Evolutionary conservation across 805 yeast genomes (phyloP).

Genomic region (Priceomyces medius): DNA sequence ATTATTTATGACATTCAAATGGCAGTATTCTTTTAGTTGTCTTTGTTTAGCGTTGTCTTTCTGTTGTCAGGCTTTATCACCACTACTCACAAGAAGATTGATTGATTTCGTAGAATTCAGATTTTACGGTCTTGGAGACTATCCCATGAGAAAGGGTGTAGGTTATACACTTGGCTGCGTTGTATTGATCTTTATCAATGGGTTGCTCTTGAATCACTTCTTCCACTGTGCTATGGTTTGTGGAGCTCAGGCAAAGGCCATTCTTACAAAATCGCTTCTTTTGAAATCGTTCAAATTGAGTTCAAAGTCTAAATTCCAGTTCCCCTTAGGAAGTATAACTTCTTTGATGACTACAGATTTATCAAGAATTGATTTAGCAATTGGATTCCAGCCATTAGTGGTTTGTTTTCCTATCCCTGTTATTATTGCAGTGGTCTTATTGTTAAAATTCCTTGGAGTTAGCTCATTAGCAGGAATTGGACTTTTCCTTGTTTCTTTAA

Average conservation of each 20-base stretch:
- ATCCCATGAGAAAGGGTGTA: conserved; percentile 56
- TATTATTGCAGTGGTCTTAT: conserved; percentile 35
- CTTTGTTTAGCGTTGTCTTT: conserved; percentile 47
- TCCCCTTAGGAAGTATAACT: conserved; percentile 40
- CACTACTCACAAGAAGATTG: conserved; percentile 63
- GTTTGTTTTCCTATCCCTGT: conserved; percentile 45
- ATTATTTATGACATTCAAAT: conserved; percentile 49
- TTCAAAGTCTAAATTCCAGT: conserved; percentile 31
- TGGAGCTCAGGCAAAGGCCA: conserved; percentile 41
- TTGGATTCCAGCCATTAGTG: conserved; percentile 43
- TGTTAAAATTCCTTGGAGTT: conserved; percentile 38
- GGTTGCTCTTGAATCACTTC: conserved; percentile 40
- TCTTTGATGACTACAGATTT: conserved; percentile 44
- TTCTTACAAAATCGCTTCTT: conserved; percentile 39
- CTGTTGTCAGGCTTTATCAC: conserved; percentile 54
- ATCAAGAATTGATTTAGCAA: conserved; percentile 43
- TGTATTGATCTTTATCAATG: conserved; percentile 48
- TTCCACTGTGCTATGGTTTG: conserved; percentile 43
- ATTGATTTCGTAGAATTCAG: conserved; percentile 61
- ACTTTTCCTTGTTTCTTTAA: conserved; percentile 34
- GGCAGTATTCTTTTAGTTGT: conserved; percentile 42
- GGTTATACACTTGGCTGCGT: conserved; percentile 77
- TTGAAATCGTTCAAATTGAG: conserved; percentile 39
- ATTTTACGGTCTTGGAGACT: conserved; percentile 39
- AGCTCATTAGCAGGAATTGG: conserved; percentile 43